Evolutionary conservation across 139 green algal species (phyloP), one percentile per base, ranked within the genome.

Genomic region (Chlorella sorokiniana): DNA sequence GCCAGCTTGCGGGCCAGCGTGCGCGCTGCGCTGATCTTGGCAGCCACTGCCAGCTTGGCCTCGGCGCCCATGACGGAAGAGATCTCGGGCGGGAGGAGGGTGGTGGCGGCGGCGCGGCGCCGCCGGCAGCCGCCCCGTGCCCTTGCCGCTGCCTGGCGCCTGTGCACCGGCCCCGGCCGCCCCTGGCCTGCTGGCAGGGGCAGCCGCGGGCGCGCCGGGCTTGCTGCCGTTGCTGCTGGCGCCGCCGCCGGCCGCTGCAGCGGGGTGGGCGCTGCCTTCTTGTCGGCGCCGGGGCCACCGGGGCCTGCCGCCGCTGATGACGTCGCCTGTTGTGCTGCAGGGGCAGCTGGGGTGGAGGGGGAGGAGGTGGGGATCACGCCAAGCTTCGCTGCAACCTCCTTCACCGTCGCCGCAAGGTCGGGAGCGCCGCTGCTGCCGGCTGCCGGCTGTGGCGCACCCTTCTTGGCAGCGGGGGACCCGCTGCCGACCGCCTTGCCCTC

Each of bases 1-100:
- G 93, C 87, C 67, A 97, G 86, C 38, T 93, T 90, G 41, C 93
- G 73, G 2, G 94, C 94, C 82, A 97, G 84, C 65, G 92, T 90
- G 1, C 90, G 82, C 0, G 94, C 94, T 0, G 94, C 93, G 69
- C 84, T 93, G 86, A 90, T 88, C 54, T 85, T 85, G 45, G 84
- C 84, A 8, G 84, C 84, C 14, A 83, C 84, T 23, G 71, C 78
- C 61, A 88, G 37, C 80, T 88, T 88, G 44, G 73, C 71, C 65
- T 76, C 78, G 10, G 75, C 61, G 1, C 61, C 75, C n/a, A 62
- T 81, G n/a, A 44, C 31, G 11, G 33, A n/a, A n/a, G n/a, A 44
- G 5, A 71, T 18, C 35, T 48, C 64, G 6, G 35, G 64, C 11
- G 8, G 64, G 10, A 29, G 9, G 38, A 11, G 29, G 40, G 16